phyloP scores from a whole-genome alignment of 2,329 filamentous ascomycete species.

The Juglanconis oblonga region DNA sequence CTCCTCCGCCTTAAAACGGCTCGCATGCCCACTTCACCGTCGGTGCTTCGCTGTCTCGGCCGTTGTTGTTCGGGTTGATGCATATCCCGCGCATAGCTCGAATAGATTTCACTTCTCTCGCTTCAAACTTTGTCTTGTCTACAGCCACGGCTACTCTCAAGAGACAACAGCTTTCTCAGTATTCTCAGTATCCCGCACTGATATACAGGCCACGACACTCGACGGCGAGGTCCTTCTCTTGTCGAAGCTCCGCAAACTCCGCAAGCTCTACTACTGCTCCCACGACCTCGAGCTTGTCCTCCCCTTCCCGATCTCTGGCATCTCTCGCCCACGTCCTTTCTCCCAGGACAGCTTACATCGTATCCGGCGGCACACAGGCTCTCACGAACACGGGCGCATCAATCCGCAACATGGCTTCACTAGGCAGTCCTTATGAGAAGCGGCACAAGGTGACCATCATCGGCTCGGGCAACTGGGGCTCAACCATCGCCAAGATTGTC shows the following conservation, averaged over 20 bases:
- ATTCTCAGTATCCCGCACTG: no score
- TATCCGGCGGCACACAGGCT: background rate
- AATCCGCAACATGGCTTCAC: conserved; percentile 26
- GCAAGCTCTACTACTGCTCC: background rate
- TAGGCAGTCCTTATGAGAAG: conserved; percentile 53
- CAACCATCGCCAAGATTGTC: conserved; percentile 94
- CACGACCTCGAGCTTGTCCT: background rate
- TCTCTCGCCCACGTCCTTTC: background rate
- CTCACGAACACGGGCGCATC: background rate
- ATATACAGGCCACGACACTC: background rate
- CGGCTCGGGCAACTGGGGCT: conserved; percentile 98
- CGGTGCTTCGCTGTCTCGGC: background rate
- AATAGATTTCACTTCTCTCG: background rate
- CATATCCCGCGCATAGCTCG: conserved; percentile 4
- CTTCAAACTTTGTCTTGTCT: background rate
- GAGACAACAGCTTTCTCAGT: background rate
- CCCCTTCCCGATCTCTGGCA: background rate
- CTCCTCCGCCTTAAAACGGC: background rate
- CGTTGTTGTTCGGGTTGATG: conserved; percentile 2
- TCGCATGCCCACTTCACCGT: conserved; percentile 1
- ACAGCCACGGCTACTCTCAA: background rate
- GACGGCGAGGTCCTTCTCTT: background rate
- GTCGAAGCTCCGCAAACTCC: background rate
- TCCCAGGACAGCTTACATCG: background rate
- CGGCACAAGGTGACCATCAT: conserved; percentile 93